Base-by-base conservation (phyloP, 257 asterid species). In the Salvia miltiorrhiza region DNA sequence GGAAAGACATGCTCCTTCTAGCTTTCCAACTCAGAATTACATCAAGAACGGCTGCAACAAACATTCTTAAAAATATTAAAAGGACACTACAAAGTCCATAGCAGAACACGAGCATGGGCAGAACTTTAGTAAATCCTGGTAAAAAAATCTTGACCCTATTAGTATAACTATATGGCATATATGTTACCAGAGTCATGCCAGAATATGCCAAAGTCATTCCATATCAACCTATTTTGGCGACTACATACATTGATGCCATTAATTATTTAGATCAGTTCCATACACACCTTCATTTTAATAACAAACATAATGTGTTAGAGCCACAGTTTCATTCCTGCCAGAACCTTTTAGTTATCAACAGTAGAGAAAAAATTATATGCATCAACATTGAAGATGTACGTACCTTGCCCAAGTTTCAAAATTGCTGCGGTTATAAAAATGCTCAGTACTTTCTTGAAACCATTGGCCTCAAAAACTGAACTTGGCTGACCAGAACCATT, bases 341-440 rank as follows among this genome's bases (percentile, higher is more conserved):
- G 62, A 37, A 44, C 50, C 48, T 41, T 26, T 41, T 45, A 77
- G 72, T 52, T 52, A 66, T 75, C 48, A 65, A 70, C 17, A 44
- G 11, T 9, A 49, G 45, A 11, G 19, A 37, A 55, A 45, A 37
- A 37, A 50, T 63, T 55, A 37, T 49, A 26, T 14, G 54, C 32
- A 70, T 17, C 49, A 33, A 20, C 64, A 65, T 70, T 16, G 58
- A 50, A 41, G 45, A 67, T 55, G 59, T 47, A 48, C 74, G 50
- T 80, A 93, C 99, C 99, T 90, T 91, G 97, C 65, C 96, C 97
- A 73, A 93, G 99, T 82, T 93, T 93, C 88, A 93, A 21, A 56
- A 91, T 78, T 71, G 99, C 96, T 73, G 99, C 99, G 76, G 97
- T 89, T 71, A 94, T 91, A 80, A 94, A 94, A 78, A 94, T 72